phyloP scores from a whole-genome alignment of 192 early-diverging fungal genomes.

The Entophlyctis helioformis region DNA sequence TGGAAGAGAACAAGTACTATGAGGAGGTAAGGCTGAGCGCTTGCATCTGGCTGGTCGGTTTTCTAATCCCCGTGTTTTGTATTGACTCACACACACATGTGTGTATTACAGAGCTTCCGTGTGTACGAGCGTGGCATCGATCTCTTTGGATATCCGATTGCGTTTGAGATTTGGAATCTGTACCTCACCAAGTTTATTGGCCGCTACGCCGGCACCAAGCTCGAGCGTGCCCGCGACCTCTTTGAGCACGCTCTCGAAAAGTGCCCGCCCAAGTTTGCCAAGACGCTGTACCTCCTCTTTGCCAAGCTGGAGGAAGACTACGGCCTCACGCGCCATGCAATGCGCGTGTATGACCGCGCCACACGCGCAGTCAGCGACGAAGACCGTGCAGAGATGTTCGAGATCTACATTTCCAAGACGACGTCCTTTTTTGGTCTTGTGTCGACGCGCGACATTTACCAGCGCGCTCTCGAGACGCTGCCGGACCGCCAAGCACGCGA shows the following conservation, averaged over 20 bases:
- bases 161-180: constrained; percentile 94
- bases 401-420: constrained; percentile 83
- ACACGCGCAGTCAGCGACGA: constrained; percentile 64
- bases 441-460: constrained; percentile 80
- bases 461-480: constrained; percentile 77
- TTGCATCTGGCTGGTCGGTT: too few relatives aligned
- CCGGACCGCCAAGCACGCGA: constrained; percentile 68
- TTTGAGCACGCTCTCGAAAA: constrained; percentile 88
- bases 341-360: constrained; percentile 89
- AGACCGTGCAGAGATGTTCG: constrained; percentile 70
- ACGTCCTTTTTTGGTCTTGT: constrained; percentile 76
- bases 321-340: constrained; percentile 81
- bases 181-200: constrained; percentile 78
- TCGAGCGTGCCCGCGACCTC: constrained; percentile 88
- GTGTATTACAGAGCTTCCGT: constrained; percentile 53
- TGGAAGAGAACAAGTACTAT: constrained; percentile 81
- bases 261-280: constrained; percentile 76
- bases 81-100: neutral
- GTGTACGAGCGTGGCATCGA: constrained; percentile 95
- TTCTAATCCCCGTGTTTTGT: neutral
- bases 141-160: constrained; percentile 90
- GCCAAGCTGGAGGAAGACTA: constrained; percentile 86
- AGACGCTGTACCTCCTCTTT: constrained; percentile 78
- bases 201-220: constrained; percentile 73
- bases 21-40: too few relatives aligned